These are phyloP conservation scores for Amoebophrya sp. DNA, from an alignment of 169 alveolate genomes.

Conservation along the genomic window DNA sequence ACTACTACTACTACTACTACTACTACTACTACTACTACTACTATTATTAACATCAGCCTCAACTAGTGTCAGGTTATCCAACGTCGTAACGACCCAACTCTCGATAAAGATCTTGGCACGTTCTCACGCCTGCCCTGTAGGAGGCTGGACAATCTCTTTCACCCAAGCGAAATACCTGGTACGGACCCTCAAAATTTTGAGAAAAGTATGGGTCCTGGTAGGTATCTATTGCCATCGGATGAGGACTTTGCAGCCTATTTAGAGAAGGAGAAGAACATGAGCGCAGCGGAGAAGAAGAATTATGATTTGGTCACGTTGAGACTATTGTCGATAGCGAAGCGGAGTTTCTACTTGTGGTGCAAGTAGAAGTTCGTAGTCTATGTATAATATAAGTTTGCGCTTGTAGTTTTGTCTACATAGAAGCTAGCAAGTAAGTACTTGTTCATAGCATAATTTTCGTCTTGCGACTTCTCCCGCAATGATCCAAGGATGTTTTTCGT, in stretches of 20 bases:
- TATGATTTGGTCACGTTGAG: too few species aligned
- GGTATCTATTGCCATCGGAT: not conserved
- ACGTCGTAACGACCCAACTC: not conserved
- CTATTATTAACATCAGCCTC: not conserved
- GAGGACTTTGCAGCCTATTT: not conserved
- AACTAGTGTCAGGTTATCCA: not conserved
- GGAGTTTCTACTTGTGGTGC: too few species aligned
- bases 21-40: not conserved
- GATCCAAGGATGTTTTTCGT: too few species aligned
- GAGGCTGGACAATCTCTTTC: not conserved
- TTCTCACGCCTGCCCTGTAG: not conserved
- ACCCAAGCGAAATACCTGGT: not conserved
- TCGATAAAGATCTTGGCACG: not conserved
- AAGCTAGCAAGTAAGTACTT: too few species aligned
- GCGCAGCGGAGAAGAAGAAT: too few species aligned
- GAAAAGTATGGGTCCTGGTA: not conserved
- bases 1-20: not conserved
- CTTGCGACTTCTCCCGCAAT: too few species aligned
- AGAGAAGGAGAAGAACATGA: not conserved
- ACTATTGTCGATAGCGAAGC: too few species aligned
- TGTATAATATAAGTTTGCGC: too few species aligned
- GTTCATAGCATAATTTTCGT: too few species aligned
- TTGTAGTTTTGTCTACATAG: too few species aligned
- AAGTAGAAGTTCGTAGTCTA: too few species aligned
- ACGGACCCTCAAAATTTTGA: not conserved